Base-by-base conservation (phyloP, 2,329 filamentous ascomycete species). In the Mycosphaerella sp. region DNA sequence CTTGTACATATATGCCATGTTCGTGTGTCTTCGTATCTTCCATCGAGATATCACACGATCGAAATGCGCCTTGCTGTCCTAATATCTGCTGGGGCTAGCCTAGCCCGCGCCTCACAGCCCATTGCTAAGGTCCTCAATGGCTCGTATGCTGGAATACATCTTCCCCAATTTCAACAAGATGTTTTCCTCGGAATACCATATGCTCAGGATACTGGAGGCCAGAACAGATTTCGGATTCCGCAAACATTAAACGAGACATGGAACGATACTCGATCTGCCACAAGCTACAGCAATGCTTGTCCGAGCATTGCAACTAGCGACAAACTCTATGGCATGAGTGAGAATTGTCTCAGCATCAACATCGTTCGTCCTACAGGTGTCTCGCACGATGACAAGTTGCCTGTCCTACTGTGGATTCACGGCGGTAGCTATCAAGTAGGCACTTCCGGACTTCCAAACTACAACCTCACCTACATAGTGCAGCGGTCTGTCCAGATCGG, bases 381-480 rank as follows among this genome's bases (percentile, higher is more conserved):
- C 21, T 65, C 72, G 4, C 62, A 69, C 6, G 54, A 65, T 34
- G 70, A 66, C 13, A 54, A 47, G 8, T 69, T 84, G 1, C 80
- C 80, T 0, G 76, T 83, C 5, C 52, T 71, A 7, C 71, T 81
- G 1, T 86, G 81, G 81, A 79, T 85, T 27, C 79, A 82, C 55
- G 57, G 57, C 14, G 54, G 53, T n/a, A 53, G 52, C 40, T 59
- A 59, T 40, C 57, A 59, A 44, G 52, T 50, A 18, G 57, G 57
- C 6, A 55, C 52, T 1, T 54, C 55, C 32, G 53, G 55, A 8
- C 44, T 51, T 30, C 44, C 50, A 16, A 49, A 55, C 18, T 86
- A 86, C 63, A 85, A 86, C 59, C 69, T 82, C 52, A 78, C 77
- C n/a, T 79, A 75, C 53, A 75, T 84, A 40, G 78, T 86, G 8